Evolutionary conservation across 2,329 filamentous ascomycete genomes (phyloP), one percentile per base, ranked within the genome.

Genomic region (Aspergillus quadricinctus): DNA sequence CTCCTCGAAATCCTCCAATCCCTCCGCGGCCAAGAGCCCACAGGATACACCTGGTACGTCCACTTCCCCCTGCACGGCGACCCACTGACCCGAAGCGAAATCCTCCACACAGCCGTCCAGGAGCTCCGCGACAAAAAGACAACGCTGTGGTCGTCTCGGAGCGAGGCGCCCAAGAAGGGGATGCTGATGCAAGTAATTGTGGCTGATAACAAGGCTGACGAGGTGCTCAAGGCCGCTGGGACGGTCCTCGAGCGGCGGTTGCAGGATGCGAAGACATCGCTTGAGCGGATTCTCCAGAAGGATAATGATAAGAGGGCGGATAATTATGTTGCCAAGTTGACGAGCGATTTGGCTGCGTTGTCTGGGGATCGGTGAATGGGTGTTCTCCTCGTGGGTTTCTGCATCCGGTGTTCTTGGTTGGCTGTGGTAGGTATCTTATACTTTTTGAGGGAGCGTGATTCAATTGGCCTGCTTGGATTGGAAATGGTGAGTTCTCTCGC

Each of bases 41-140:
- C 43, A 11, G 43, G 23, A 46, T 25, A 46, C 23, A 51, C 43
- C 21, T 57, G 52, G 54, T 59, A 54, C 43, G 51, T 59, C 23
- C 45, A 57, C 29, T 48, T 59, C 46, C 57, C 57, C 25, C 17
- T 57, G 2, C n/a, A 53, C 29, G 19, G 46, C 35, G 37, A 27
- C 27, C 54, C 49, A 14, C 29, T 52, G 8, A 49, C 43, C 23
- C 5, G 27, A 25, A 23, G 43, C 43, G 43, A 46, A 23, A 46
- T 46, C 3, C 14, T 46, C 5, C 19, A 27, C 6, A 23, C n/a
- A 2, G 55, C 49, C 25, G 21, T 31, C 43, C 48, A 57, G 52
- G 29, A 7, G 19, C 6, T 55, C 17, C 40, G 28, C 25, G 25
- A 17, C 5, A 49, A 57, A 0, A 23, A 11, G 11, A 25, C 14